Base-by-base conservation (phyloP, 768 basidiomycete species). In the Auricularia sp. region DNA sequence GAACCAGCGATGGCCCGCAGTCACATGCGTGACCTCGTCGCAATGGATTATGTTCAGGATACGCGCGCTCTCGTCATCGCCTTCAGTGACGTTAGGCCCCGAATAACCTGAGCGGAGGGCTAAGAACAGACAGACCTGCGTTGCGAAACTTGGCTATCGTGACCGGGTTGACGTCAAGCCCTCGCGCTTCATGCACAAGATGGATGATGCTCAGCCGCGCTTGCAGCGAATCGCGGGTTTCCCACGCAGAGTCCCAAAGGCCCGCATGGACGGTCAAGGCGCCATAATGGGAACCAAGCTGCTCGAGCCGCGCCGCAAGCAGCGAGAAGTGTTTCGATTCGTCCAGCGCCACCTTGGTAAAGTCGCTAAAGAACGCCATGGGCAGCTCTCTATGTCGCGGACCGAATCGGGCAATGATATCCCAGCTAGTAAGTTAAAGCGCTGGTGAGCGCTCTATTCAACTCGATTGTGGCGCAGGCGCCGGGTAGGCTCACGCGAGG, bases 301-400 rank as follows among this genome's bases (percentile, higher is more conserved):
- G 81, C 34, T 78, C 77, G 11, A 93, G 79, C 18, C 89, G 79
- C 12, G 83, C 79, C 7, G 81, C 81, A 8, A 91, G 79, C 2
- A 91, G 77, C 1, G 86, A 83, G 79, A 90, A 92, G 72, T 91
- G 91, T 71, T 91, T 89, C n/a, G 84, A 85, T 71, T 93, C 90
- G 74, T 93, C 91, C 39, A 91, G 79, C 0, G 90, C 91, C 77
- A 93, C 87, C 72, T 88, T 90, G 1, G 88, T 80, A 71, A 90
- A 93, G 74, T 92, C 90, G 23, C 84, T 81, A 76, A 88, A 91
- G 75, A 90, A 91, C 14, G 86, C 84, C 6, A 81, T 83, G 0
- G 90, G 90, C 16, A 92, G 75, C 58, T 84, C 74, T 8, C 70
- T 81, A 73, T 84, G 80, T 36, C 68, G 78, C 63, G 82, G 81